Evolutionary conservation across 1,284 basidiomycete species (phyloP).

Genomic region (Psilocybe mexicana): DNA sequence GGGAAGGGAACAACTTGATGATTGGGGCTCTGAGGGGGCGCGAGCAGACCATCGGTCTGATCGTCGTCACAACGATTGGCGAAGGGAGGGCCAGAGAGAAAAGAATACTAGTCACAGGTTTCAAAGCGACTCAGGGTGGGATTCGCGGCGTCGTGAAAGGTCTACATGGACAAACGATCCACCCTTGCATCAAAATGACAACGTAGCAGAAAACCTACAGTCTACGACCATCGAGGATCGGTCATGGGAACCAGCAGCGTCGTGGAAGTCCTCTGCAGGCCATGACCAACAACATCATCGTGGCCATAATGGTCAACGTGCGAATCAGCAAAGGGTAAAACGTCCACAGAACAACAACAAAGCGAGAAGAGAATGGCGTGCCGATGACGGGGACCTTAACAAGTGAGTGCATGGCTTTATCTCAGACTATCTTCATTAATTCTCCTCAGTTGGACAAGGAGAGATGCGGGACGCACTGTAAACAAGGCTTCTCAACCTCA

Average conservation of each 20-base stretch:
- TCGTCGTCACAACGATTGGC: slow-evolving; percentile 35
- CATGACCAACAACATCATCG: slow-evolving; percentile 31
- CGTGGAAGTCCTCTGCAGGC: slow-evolving; percentile 50
- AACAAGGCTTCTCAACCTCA: slow-evolving; percentile 28
- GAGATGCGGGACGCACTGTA: slow-evolving; percentile 38
- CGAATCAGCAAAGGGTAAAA: slow-evolving; percentile 35
- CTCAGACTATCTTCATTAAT: slow-evolving; percentile 8
- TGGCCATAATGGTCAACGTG: slow-evolving; percentile 38
- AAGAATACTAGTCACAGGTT: slow-evolving; percentile 33
- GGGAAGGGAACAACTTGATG: slow-evolving; percentile 31
- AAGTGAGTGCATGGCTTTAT: slow-evolving; percentile 46
- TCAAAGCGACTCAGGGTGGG: slow-evolving; percentile 46
- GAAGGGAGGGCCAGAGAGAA: slow-evolving; percentile 36
- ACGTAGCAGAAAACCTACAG: slow-evolving; percentile 26
- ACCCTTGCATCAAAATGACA: slow-evolving; percentile 30
- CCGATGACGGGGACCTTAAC: slow-evolving; percentile 65
- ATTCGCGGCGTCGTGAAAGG: slow-evolving; percentile 37
- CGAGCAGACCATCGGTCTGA: slow-evolving; percentile 26
- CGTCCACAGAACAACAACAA: slow-evolving; percentile 39
- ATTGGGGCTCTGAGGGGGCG: slow-evolving; percentile 22
- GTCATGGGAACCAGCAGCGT: slow-evolving; percentile 65
- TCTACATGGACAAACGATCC: slow-evolving; percentile 31
- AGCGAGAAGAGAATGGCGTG: slow-evolving; percentile 59
- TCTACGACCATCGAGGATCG: slow-evolving; percentile 39
- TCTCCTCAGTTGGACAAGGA: slow-evolving; percentile 49